Evolutionary conservation across 2,329 filamentous ascomycete genomes (phyloP).

Genomic region (Colletotrichum spaethianum): DNA sequence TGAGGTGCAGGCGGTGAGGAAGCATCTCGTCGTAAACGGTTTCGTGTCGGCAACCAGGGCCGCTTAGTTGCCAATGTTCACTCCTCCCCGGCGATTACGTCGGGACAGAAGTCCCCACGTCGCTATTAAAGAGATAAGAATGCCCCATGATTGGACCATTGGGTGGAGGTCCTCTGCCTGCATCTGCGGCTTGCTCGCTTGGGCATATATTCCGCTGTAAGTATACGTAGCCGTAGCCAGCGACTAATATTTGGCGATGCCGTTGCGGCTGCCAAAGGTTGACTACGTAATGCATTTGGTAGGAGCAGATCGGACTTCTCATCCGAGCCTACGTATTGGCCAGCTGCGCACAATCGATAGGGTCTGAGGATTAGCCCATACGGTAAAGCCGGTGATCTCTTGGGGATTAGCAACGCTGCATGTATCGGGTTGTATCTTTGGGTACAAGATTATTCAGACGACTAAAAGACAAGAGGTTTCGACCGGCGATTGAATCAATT

Average conservation of each 20-base stretch:
- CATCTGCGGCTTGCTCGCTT: too few species aligned
- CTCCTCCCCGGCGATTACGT: neutral
- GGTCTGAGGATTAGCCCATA: neutral
- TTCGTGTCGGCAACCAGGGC: neutral
- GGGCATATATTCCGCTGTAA: too few species aligned
- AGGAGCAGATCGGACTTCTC: too few species aligned
- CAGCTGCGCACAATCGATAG: neutral
- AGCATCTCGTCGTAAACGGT: conserved; percentile 1
- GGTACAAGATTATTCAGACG: neutral
- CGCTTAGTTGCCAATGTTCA: neutral
- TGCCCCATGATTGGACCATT: neutral
- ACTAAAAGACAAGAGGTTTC: neutral
- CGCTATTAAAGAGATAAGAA: neutral
- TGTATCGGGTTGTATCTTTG: too few species aligned
- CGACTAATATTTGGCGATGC: too few species aligned
- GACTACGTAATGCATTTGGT: too few species aligned
- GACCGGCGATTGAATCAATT: neutral
- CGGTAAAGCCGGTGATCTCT: too few species aligned
- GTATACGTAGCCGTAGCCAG: too few species aligned
- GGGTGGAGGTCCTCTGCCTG: neutral
- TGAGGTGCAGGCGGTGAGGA: neutral
- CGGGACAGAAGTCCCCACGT: neutral
- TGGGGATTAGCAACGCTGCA: too few species aligned
- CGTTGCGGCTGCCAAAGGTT: too few species aligned
- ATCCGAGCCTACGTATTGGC: too few species aligned